Base-by-base conservation (phyloP, 257 asterid genomes). In the Datura wrightii region DNA sequence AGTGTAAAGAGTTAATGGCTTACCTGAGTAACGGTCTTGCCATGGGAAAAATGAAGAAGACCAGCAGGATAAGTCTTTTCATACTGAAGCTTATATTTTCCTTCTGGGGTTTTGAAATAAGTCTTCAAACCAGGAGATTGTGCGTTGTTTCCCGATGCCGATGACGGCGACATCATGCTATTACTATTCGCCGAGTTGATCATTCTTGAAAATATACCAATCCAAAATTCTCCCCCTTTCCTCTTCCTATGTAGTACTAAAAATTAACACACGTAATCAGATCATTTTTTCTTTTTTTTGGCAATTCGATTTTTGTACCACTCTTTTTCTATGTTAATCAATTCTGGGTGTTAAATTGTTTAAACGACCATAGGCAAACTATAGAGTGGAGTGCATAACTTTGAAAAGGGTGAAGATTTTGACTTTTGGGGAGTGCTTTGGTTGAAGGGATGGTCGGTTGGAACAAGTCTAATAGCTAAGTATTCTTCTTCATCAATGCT, bases 11-110 rank as follows among this genome's bases (percentile, higher is more conserved):
- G 8, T 60, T 8, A 60, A 60, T 24, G 6, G 41, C 36, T 74
- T 76, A 97, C 99, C 99, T 97, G 99, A 78, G 99, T 95, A 82
- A 93, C 97, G 16, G 97, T 93, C 88, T 97, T 97, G 81, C 98
- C 99, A 83, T 95, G 99, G 87, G 94, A 91, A 74, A 93, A 94
- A 92, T 95, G 99, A 83, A 93, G 95, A 86, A 92, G 93, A 41
- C 98, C 97, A 56, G 98, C 82, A 39, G 99, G 98, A 58, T 94
- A 93, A 82, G 97, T 94, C 90, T 97, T 97, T 89, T 97, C 99
- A 81, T 91, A 94, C 86, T 97, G 99, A 79, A 97, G 97, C 91
- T 97, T 97, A 58, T 97, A 95, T 87, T 92, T 95, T 5, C 99
- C 99, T 84, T 97, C 99, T 0, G 97, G 99, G 71, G 99, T 95